A percentile compares a stretch with the other conserved stretches of the same genome.
Evolutionary conservation across 2,329 filamentous ascomycete species (phyloP).

Genomic region (Aspergillus sp.): DNA sequence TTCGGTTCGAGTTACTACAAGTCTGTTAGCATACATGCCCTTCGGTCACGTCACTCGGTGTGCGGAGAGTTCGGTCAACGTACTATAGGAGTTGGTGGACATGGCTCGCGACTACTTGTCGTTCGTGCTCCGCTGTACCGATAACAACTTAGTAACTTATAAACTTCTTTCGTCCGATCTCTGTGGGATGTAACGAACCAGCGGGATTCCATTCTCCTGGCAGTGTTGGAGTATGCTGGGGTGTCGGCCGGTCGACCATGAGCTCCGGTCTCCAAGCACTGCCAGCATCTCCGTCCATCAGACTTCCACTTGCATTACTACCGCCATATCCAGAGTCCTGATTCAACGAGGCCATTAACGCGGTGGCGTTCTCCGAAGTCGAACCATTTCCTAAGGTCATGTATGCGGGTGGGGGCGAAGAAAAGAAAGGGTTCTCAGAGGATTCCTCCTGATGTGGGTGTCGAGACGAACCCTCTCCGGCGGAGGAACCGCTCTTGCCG

Average conservation of each 20-base stretch:
- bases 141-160: conserved; percentile 14
- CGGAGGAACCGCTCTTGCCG: conserved; percentile 31
- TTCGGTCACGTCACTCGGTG: neutral
- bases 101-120: conserved; percentile 70
- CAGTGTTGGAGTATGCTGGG: conserved; percentile 52
- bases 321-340: conserved; percentile 90
- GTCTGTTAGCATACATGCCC: conserved; percentile 14
- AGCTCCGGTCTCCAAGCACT: conserved; percentile 55
- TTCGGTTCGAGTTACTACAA: conserved; percentile 75
- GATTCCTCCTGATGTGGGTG: conserved; percentile 24
- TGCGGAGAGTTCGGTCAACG: conserved; percentile 10
- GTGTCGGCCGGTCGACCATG: conserved; percentile 57
- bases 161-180: neutral
- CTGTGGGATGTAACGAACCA: conserved; percentile 24
- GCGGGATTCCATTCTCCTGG: conserved; percentile 48
- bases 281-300: conserved; percentile 40
- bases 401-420: conserved; percentile 59
- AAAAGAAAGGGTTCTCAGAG: conserved; percentile 25
- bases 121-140: conserved; percentile 57
- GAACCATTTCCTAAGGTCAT: conserved; percentile 85
- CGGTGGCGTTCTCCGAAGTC: conserved; percentile 75
- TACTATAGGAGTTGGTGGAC: conserved; percentile 87
- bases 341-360: conserved; percentile 77
- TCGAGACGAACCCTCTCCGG: conserved; percentile 36
- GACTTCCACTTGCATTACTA: conserved; percentile 66